Conservation (phyloP, 140 eudicot genomes). For the Bidens hawaiensis region DNA sequence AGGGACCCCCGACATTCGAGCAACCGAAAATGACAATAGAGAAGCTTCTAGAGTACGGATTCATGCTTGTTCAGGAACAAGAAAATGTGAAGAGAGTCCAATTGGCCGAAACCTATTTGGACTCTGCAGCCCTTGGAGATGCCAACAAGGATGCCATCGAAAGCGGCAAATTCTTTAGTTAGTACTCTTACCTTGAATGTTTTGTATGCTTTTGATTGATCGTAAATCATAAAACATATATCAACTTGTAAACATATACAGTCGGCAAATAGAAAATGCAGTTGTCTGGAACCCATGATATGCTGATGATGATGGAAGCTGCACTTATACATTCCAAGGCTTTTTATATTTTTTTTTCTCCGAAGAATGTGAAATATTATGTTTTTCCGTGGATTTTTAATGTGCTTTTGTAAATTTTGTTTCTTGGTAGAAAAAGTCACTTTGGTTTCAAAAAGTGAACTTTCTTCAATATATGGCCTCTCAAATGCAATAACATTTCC, state of each 20-base stretch:
- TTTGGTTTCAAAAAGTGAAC: slow-evolving; percentile 10
- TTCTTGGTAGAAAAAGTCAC: slow-evolving; percentile 23
- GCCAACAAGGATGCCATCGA: slow-evolving; percentile 82
- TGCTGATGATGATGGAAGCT: slow-evolving; percentile 70
- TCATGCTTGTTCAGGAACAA: slow-evolving; percentile 88
- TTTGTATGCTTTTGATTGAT: too few species aligned
- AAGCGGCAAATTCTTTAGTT: slow-evolving; percentile 64
- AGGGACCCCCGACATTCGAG: slow-evolving; percentile 85
- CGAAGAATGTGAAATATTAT: slow-evolving; percentile 25
- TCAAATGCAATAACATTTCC: background rate
- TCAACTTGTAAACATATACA: background rate
- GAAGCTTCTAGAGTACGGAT: slow-evolving; percentile 79
- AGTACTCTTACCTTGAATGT: too few species aligned
- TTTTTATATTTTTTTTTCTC: slow-evolving; percentile 14
- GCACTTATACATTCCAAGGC: slow-evolving; percentile 33
- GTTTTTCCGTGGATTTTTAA: slow-evolving; percentile 23
- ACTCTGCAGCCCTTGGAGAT: slow-evolving; percentile 90
- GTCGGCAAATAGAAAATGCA: slow-evolving; percentile 46
- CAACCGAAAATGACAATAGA: slow-evolving; percentile 82
- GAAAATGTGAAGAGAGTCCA: slow-evolving; percentile 99
- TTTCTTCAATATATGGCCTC: background rate
- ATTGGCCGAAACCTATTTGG: slow-evolving; percentile 79
- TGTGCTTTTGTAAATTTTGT: slow-evolving; percentile 33
- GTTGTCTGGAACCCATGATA: slow-evolving; percentile 39
- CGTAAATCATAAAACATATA: background rate